Evolutionary conservation across 2,329 filamentous ascomycete genomes (phyloP).

Genomic region (Monilinia fructicola): DNA sequence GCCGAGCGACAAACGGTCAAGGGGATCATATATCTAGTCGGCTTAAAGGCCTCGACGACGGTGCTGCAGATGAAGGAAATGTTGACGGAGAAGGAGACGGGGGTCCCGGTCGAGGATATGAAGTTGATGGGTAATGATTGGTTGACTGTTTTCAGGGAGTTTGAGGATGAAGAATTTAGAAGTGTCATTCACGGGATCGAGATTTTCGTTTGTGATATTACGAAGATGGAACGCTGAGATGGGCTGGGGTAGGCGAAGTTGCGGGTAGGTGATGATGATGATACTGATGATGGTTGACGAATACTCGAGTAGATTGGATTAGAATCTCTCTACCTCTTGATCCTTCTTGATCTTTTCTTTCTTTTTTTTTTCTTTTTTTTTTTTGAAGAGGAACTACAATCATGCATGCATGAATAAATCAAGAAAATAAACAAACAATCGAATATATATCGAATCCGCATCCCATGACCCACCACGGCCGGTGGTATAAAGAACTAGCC

Average conservation of each 20-base stretch:
- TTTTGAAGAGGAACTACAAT: too few species aligned
- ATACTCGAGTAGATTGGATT: too few species aligned
- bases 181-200: neutral
- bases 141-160: neutral
- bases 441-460: too few species aligned
- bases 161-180: constrained; percentile 8
- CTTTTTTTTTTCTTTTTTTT: too few species aligned
- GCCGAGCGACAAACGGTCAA: neutral
- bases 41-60: neutral
- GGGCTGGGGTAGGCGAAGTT: neutral
- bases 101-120: neutral
- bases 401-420: too few species aligned
- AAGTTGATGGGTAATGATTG: neutral
- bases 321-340: too few species aligned
- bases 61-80: neutral
- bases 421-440: too few species aligned
- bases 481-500: too few species aligned
- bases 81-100: neutral
- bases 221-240: neutral
- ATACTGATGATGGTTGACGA: neutral
- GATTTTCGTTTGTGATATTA: neutral
- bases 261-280: neutral
- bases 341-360: too few species aligned
- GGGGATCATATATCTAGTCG: neutral
- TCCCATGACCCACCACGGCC: too few species aligned